Evolutionary conservation across 2,329 filamentous ascomycete genomes (phyloP), one percentile per base, ranked within the genome.

Genomic region (Diplodia seriata): DNA sequence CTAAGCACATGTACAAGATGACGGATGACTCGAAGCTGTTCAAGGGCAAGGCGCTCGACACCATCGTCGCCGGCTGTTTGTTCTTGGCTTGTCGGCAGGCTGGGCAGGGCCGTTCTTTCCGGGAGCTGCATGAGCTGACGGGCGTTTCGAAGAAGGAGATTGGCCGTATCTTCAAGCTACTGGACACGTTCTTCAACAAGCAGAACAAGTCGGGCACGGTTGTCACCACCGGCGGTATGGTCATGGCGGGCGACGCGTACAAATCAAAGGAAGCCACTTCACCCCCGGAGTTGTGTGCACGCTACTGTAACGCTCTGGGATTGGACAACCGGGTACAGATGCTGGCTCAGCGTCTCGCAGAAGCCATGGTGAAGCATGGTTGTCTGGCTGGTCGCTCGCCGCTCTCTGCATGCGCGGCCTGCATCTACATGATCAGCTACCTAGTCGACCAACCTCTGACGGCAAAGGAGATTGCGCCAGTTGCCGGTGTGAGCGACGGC

Each of bases 101-200:
- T 76, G 88, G 89, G 70, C 90, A 94, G 36, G 90, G 92, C 4
- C 91, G 95, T 72, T 97, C 93, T 3, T 99, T 99, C 82, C 89
- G 91, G 59, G 96, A 99, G 79, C 95, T 99, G 74, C 96, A 92
- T 81, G 90, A 93, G 70, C 85, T 98, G 78, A 99, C 95, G 9
- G 92, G 92, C 73, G 94, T 99, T 33, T 90, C 91, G 69, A 97
- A 98, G 84, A 98, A 98, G 82, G 96, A 99, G 77, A 97, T 99
- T 71, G 95, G 95, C 26, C 86, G 94, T 68, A 94, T 94, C 29
- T 99, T 97, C 86, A 99, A 99, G 83, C 85, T 89, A 68, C 85
- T 99, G 54, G 94, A 98, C 81, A 89, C 90, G 73, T 97, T 97
- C 81, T 86, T 98, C 75, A 89, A 90, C 75, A 89, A 89, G 74